phyloP scores from a whole-genome alignment of 2,329 filamentous ascomycete species.

The Fusarium piperis region DNA sequence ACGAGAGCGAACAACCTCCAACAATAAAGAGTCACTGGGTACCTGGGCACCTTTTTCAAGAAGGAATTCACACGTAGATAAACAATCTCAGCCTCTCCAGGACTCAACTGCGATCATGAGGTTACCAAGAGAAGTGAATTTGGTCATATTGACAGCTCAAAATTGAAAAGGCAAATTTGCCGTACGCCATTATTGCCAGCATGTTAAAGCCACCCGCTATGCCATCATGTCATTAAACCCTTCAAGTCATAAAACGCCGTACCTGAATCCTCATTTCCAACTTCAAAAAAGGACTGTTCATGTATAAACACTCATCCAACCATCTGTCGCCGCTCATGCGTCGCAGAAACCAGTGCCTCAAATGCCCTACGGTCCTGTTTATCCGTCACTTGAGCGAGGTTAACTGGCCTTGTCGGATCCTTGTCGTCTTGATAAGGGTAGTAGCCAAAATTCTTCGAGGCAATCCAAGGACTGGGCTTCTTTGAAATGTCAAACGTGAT shows the following conservation, averaged over 20 bases:
- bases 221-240: background rate
- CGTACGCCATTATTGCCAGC: background rate
- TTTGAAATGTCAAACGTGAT: background rate
- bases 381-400: background rate
- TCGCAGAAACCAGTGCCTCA: background rate
- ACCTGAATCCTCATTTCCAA: background rate
- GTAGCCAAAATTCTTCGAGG: background rate
- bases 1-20: too few relatives aligned
- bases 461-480: background rate
- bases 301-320: background rate
- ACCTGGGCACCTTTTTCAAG: too few relatives aligned
- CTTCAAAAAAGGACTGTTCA: background rate
- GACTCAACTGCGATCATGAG: background rate
- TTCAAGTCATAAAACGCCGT: background rate
- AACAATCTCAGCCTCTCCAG: too few relatives aligned
- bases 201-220: background rate
- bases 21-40: too few relatives aligned
- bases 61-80: too few relatives aligned
- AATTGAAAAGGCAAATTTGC: background rate
- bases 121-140: background rate
- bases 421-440: background rate
- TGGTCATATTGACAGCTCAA: background rate
- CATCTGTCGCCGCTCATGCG: background rate
- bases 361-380: background rate
- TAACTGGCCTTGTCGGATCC: background rate